Conservation (phyloP, 2,329 filamentous ascomycete genomes). For the Aspergillus proliferans region DNA sequence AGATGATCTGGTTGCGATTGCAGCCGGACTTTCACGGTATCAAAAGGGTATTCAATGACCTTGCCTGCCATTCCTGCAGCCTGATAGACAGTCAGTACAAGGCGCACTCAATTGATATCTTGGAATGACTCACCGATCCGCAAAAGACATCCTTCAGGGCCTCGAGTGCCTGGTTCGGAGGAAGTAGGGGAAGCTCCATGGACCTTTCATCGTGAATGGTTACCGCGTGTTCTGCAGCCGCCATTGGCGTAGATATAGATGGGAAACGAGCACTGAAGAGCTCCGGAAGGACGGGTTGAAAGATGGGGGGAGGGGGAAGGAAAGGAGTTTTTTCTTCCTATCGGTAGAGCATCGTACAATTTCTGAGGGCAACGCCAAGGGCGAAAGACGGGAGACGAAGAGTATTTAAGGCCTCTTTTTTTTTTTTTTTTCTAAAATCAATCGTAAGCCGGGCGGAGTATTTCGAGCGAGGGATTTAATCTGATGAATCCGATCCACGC, state of each 20-base stretch:
- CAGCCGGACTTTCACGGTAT: conserved; percentile 94
- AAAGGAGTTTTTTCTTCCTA: conserved; percentile 9
- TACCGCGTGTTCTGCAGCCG: conserved; percentile 32
- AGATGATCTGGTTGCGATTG: conserved; percentile 88
- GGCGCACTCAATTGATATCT: background rate
- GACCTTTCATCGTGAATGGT: conserved; percentile 33
- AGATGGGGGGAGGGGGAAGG: background rate
- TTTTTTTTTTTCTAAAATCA: too few species aligned
- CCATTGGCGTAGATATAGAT: conserved; percentile 24
- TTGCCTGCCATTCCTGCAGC: conserved; percentile 83
- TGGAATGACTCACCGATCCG: conserved; percentile 62
- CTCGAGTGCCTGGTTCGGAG: conserved; percentile 51
- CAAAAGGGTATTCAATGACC: conserved; percentile 97
- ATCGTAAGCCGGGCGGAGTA: conserved; percentile 14
- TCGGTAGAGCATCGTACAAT: conserved; percentile 23
- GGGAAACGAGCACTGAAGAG: conserved; percentile 5
- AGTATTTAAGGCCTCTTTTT: conserved; percentile 4
- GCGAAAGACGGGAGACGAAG: conserved; percentile 2
- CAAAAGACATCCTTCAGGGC: conserved; percentile 81
- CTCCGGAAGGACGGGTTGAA: background rate
- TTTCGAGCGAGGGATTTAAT: conserved; percentile 13
- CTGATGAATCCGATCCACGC: conserved; percentile 14
- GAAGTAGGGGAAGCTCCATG: conserved; percentile 35
- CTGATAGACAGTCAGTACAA: conserved; percentile 36
- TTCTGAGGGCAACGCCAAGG: background rate